Conservation (phyloP, 495 filamentous ascomycete species). For the Jackrogersella multiformis region DNA sequence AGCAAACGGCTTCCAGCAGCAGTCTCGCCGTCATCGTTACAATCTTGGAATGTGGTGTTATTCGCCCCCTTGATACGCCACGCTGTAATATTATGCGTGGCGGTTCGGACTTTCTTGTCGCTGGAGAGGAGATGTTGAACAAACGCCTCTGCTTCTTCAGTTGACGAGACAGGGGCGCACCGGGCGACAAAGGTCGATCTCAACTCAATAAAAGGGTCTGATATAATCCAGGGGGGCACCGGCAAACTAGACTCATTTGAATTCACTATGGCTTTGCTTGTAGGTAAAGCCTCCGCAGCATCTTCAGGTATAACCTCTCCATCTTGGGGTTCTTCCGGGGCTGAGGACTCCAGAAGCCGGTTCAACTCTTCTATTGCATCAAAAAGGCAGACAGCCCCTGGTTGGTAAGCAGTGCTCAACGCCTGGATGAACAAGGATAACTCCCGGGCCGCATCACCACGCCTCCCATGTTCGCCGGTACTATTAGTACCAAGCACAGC, state of each 20-base stretch:
- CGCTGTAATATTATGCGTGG: conserved; percentile 89
- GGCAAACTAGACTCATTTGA: conserved; percentile 22
- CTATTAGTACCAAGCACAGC: conserved; percentile 73
- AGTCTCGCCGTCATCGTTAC: conserved; percentile 96
- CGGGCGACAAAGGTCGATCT: conserved; percentile 90
- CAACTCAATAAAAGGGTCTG: conserved; percentile 76
- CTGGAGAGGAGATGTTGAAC: conserved; percentile 76
- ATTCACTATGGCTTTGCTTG: background rate
- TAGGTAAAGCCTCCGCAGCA: conserved; percentile 5
- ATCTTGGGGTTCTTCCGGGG: conserved; percentile 28
- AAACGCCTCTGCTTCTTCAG: conserved; percentile 72
- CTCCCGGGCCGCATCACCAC: conserved; percentile 74
- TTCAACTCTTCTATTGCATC: conserved; percentile 78
- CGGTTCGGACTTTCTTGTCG: conserved; percentile 82
- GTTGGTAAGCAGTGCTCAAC: conserved; percentile 69
- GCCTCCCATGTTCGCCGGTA: conserved; percentile 63
- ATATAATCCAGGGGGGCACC: conserved; percentile 74
- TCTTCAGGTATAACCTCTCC: conserved; percentile 28
- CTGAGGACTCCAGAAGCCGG: conserved; percentile 41
- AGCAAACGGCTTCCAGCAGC: conserved; percentile 87
- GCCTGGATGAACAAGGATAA: conserved; percentile 72
- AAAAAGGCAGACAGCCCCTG: conserved; percentile 85
- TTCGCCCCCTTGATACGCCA: conserved; percentile 65
- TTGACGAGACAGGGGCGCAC: conserved; percentile 69
- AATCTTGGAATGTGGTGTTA: conserved; percentile 78